Base-by-base conservation (phyloP, 306 rosid genomes). In the Rubus idaeus region DNA sequence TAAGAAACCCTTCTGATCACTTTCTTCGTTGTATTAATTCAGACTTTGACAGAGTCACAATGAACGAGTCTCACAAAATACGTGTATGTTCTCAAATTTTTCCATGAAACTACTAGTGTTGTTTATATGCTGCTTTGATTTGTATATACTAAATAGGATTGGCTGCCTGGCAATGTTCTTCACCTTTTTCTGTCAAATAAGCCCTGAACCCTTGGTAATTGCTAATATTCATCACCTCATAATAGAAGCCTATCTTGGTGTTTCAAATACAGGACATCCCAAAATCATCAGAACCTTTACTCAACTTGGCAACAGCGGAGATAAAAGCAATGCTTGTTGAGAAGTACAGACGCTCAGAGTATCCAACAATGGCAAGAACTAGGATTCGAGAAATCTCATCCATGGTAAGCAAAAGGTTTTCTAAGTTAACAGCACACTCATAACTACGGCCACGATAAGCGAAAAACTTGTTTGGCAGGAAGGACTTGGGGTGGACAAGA, bases 1-100 rank as follows among this genome's bases (percentile, higher is more conserved):
- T 85, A 84, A 84, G 97, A 88, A 95, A 90, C 78, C 98, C 98
- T 79, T 89, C 97, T 1, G 98, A 95, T 87, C 98, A 95, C 81
- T 92, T 92, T 87, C 95, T 95, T 23, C 92, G 96, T 21, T 92
- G 96, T 63, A 88, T 92, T 10, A 95, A 95, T 83, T 91, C 98
- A 35, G 98, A 91, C 76, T 95, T 95, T 9, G 98, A 95, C 74
- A 73, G 75, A 68, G 86, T 89, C 76, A 87, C 88, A 26, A 66
- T 90, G 72, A 80, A 70, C 79, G 81, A 77, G 56, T 80, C 90
- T 70, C 86, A 73, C 68, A 84, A 79, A 85, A 79, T 80, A 39
- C 75, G 82, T 21, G 94, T 89, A 84, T 53, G 80, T 20, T 3
- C 45, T 44, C 45, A 66, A 35, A 21, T 10, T 42, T 58, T 16